Base-by-base conservation (phyloP, 305 asterid species). In the Fraxinus ornus region DNA sequence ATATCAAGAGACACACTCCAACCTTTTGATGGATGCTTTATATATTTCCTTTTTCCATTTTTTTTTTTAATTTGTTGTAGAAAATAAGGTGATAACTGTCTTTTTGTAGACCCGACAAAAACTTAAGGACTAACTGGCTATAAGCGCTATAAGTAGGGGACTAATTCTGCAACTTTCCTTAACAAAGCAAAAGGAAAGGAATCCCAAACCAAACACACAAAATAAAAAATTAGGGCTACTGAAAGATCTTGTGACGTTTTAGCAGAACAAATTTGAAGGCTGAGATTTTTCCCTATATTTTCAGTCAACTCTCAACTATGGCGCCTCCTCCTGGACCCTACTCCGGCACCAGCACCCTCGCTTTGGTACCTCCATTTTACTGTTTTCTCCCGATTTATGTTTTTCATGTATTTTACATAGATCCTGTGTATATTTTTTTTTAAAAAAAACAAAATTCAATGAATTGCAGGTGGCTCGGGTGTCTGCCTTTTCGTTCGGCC, bases 301-400 rank as follows among this genome's bases (percentile, higher is more conserved):
- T 26, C 77, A 22, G 80, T 41, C 7, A 60, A 70, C 60, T 77
- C 79, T 78, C 72, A 77, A 76, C 85, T 87, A 94, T 94, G 97
- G 86, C 94, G 80, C 93, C 90, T 79, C 91, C 85, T 75, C 92
- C 95, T 66, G 97, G 94, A 85, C 93, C 87, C 4, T 93, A 89
- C 89, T 92, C 97, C 83, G 97, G 96, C 86, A 86, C 86, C 76
- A 93, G 97, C 91, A 85, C 95, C 7, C 90, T 92, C 62, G 97
- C 96, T 71, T 28, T 90, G 92, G 98, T 94, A 89, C 81, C 5
- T 8, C 24, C 30, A 0, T 64, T 55, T 77, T 10, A 32, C 17
- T 35, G 35, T 39, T 39, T 7, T 19, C 19, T 17, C 71, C 77
- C 74, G 82, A 80, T 80, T 81, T 77, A 33, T 64, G 77, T 3